Evolutionary conservation across 202 grass and related monocot genomes (phyloP).

Genomic region (Zoysia matrella): DNA sequence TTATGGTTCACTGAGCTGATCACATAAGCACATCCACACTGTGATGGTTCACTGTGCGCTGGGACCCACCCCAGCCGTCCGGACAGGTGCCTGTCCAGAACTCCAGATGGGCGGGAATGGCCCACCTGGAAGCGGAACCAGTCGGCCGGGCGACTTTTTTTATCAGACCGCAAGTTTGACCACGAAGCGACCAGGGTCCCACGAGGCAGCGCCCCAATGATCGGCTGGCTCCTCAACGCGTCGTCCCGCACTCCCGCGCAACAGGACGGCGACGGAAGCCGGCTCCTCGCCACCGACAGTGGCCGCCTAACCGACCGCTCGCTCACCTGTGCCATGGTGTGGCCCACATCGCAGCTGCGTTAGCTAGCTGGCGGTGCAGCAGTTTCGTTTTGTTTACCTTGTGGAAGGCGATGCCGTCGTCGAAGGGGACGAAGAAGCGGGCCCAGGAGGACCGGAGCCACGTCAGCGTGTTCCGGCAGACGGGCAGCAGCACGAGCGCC

Average conservation of each 20-base stretch:
- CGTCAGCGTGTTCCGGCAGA: constrained; percentile 95
- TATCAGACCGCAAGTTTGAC: constrained; percentile 2
- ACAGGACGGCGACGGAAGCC: neutral
- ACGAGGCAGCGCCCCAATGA: constrained; percentile 8
- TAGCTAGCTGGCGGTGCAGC: neutral
- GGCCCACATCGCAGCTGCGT: neutral
- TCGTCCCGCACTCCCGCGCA: too few relatives aligned
- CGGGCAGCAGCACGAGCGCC: constrained; percentile 92
- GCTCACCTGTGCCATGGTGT: neutral
- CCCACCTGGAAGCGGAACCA: constrained; percentile 2
- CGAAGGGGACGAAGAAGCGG: constrained; percentile 92
- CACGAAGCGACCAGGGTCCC: neutral
- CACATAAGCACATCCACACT: too few relatives aligned
- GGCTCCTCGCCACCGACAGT: constrained; percentile 41
- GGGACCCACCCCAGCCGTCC: neutral
- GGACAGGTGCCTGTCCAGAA: neutral
- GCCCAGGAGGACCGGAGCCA: constrained; percentile 95
- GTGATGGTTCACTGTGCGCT: neutral
- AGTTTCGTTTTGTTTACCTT: constrained; percentile 56
- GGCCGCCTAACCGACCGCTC: constrained; percentile 32
- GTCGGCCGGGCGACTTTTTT: neutral
- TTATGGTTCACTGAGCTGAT: too few relatives aligned
- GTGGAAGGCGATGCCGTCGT: constrained; percentile 99
- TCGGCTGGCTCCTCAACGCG: neutral
- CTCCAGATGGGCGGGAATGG: neutral